phyloP scores from a whole-genome alignment of 495 filamentous ascomycete genomes.

The Bryoglossum gracile region DNA sequence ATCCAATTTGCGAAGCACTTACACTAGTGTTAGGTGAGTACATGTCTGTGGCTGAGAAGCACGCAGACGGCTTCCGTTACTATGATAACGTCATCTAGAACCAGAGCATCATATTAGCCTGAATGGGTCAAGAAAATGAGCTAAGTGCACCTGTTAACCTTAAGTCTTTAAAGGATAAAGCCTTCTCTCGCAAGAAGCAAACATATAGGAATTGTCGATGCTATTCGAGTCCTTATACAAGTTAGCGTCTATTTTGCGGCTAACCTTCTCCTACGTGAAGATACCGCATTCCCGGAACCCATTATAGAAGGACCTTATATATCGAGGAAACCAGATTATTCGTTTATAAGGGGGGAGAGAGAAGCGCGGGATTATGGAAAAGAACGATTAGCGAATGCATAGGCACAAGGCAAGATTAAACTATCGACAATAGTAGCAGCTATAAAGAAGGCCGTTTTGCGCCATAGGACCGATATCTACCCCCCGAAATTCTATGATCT shows the following conservation, averaged over 20 bases:
- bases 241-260: conserved; percentile 17
- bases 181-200: conserved; percentile 18
- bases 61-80: conserved; percentile 21
- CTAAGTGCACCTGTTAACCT: conserved; percentile 28
- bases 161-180: conserved; percentile 21
- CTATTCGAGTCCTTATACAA: conserved; percentile 18
- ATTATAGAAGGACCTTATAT: conserved; percentile 13
- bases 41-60: conserved; percentile 13
- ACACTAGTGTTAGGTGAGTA: conserved; percentile 18
- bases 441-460: conserved; percentile 18
- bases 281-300: conserved; percentile 18
- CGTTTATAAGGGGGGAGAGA: conserved; percentile 20
- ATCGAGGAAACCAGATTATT: conserved; percentile 18
- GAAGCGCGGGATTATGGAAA: conserved; percentile 14
- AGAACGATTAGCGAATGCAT: conserved; percentile 14
- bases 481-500: conserved; percentile 3
- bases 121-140: conserved; percentile 22
- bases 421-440: conserved; percentile 17
- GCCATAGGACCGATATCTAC: conserved; percentile 11
- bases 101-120: conserved; percentile 20
- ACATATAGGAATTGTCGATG: conserved; percentile 15
- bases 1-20: conserved; percentile 19
- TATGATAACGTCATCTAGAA: conserved; percentile 19
- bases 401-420: conserved; percentile 14
- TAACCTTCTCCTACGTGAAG: conserved; percentile 17